These are phyloP conservation scores for Paspalum notatum DNA, from an alignment of 176 grass and related monocot genomes.

Conservation along the genomic window DNA sequence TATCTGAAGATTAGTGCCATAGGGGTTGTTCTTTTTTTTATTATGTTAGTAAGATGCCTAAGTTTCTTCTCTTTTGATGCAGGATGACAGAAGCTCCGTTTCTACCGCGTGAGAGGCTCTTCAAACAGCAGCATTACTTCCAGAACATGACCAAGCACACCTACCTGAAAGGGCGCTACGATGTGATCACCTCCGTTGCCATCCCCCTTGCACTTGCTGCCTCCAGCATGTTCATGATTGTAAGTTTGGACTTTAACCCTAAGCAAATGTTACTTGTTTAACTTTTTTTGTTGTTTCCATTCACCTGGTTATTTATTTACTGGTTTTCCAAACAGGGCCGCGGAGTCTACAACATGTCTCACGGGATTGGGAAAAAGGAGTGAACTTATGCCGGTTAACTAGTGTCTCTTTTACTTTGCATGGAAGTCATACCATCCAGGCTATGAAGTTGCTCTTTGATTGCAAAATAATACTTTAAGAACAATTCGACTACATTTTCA, in stretches of 20 bases:
- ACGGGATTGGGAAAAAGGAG: conserved; percentile 70
- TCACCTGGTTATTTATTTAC: conserved; percentile 1
- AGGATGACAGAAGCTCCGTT: conserved; percentile 74
- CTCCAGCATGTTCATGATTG: conserved; percentile 58
- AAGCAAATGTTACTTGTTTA: background rate
- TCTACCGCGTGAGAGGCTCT: conserved; percentile 57
- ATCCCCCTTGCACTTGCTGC: conserved; percentile 67
- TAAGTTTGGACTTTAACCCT: conserved; percentile 31
- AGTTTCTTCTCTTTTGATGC: conserved; percentile 24
- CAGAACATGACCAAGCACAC: conserved; percentile 61
- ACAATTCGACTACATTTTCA: background rate
- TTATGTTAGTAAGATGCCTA: background rate
- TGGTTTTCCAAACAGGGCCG: conserved; percentile 44
- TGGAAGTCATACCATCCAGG: conserved; percentile 23
- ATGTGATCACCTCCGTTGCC: conserved; percentile 58
- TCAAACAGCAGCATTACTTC: conserved; percentile 55
- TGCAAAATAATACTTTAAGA: conserved; percentile 56
- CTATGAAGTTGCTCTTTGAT: conserved; percentile 6
- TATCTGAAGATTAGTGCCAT: background rate
- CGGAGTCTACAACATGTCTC: conserved; percentile 66
- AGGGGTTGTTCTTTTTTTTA: background rate
- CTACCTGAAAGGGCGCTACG: conserved; percentile 63
- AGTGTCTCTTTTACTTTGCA: conserved; percentile 3
- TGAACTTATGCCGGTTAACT: conserved; percentile 18
- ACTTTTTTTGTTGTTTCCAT: background rate